These are phyloP conservation scores for Solidago caesia DNA, from an alignment of 129 eudicot species.

Conservation along the genomic window DNA sequence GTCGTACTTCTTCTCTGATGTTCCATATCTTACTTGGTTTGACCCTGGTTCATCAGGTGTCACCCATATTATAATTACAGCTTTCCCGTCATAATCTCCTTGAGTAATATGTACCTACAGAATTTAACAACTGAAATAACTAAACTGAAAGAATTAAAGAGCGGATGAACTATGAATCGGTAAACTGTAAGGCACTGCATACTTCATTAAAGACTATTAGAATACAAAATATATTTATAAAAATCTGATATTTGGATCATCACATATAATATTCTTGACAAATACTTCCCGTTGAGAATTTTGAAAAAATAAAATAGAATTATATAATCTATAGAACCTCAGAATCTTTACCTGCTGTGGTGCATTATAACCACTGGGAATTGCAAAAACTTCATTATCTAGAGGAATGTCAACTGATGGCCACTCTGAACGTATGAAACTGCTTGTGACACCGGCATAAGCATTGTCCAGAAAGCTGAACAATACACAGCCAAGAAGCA, in stretches of 20 bases:
- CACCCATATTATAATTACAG: constrained; percentile 79
- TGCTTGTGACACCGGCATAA: constrained; percentile 27
- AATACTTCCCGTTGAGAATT: no score
- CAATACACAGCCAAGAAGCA: constrained; percentile 33
- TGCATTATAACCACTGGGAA: constrained; percentile 72
- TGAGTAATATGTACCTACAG: constrained; percentile 83
- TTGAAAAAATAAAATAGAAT: no score
- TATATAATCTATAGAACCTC: background rate
- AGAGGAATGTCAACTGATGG: constrained; percentile 79
- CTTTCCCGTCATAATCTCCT: constrained; percentile 90
- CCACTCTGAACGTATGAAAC: constrained; percentile 62
- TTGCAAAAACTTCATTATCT: constrained; percentile 63
- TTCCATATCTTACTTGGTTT: constrained; percentile 62
- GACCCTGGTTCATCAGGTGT: constrained; percentile 73
- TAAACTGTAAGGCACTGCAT: no score
- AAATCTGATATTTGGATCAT: background rate
- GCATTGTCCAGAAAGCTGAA: constrained; percentile 9
- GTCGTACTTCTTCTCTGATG: constrained; percentile 55
- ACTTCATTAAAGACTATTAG: no score
- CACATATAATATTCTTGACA: background rate
- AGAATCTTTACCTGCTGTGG: constrained; percentile 64
- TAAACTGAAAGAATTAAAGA: background rate
- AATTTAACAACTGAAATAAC: background rate
- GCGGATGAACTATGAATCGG: background rate
- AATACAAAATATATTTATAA: no score